Conservation (phyloP, 139 green algal genomes). For the Edaphochlamys debaryana region DNA sequence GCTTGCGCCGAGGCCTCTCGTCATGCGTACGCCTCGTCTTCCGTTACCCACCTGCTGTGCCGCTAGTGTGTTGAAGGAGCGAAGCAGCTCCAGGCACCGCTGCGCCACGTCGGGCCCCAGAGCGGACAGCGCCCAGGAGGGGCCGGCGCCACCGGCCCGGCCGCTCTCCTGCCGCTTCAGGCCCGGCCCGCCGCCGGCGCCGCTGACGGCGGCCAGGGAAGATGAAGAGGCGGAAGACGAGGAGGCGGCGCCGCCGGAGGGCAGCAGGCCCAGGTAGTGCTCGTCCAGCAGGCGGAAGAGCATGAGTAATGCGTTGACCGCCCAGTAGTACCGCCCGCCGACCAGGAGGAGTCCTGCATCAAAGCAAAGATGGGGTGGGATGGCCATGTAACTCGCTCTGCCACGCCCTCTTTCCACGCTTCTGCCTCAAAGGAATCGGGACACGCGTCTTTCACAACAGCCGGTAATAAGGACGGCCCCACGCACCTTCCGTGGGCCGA, state of each 20-base stretch:
- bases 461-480: no score
- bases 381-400: no score
- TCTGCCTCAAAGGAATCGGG: background rate
- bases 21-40: no score
- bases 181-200: background rate
- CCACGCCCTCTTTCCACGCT: no score
- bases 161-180: background rate
- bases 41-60: conserved; percentile 38
- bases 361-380: background rate
- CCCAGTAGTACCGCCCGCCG: conserved; percentile 58
- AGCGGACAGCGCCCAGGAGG: background rate
- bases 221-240: background rate
- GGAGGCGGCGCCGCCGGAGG: background rate
- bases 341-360: conserved; percentile 47
- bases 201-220: background rate
- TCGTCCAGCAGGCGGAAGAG: conserved; percentile 72
- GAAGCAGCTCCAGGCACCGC: conserved; percentile 35
- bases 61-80: conserved; percentile 25
- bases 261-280: conserved; percentile 54
- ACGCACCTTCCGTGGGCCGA: background rate
- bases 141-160: background rate
- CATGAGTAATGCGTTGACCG: conserved; percentile 76
- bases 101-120: conserved; percentile 25
- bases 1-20: no score
- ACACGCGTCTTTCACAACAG: no score